A percentile compares a stretch with the other conserved stretches of the same genome.
phyloP scores from a whole-genome alignment of 208 protist genomes.

The Angomonas deanei region DNA sequence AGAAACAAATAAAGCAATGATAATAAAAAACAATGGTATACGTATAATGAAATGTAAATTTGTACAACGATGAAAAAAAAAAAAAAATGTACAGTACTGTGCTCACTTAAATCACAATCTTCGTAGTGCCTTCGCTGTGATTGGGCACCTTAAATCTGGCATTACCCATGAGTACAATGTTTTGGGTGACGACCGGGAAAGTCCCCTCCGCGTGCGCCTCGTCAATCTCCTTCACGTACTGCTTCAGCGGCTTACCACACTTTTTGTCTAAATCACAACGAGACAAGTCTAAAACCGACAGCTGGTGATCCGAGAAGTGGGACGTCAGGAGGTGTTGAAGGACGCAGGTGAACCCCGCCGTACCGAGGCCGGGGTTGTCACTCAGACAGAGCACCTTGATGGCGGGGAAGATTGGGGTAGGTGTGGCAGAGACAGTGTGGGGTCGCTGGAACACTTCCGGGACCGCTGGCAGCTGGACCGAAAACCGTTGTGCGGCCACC shows the following conservation, averaged over 20 bases:
- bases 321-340: conserved; percentile 53
- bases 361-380: conserved; percentile 70
- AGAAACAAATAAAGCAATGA: too few relatives aligned
- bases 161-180: conserved; percentile 68
- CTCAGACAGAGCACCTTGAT: conserved; percentile 64
- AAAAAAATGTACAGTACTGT: too few relatives aligned
- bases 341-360: conserved; percentile 36
- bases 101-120: conserved; percentile 15
- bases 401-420: conserved; percentile 47
- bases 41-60: too few relatives aligned
- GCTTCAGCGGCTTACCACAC: conserved; percentile 21
- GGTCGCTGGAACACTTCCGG: conserved; percentile 1
- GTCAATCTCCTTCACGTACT: conserved; percentile 46
- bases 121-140: neutral
- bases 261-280: conserved; percentile 48
- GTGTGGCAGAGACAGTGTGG: conserved; percentile 10
- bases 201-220: conserved; percentile 12
- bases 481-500: conserved; percentile 7
- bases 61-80: too few relatives aligned
- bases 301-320: conserved; percentile 36
- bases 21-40: too few relatives aligned
- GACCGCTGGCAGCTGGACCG: neutral
- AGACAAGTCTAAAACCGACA: conserved; percentile 67
- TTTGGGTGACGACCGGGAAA: conserved; percentile 29
- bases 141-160: neutral